Percentiles rank a stretch among this genome's conserved stretches.
phyloP scores from a whole-genome alignment of 495 filamentous ascomycete species.

The Aspergillus olivimuriae region DNA sequence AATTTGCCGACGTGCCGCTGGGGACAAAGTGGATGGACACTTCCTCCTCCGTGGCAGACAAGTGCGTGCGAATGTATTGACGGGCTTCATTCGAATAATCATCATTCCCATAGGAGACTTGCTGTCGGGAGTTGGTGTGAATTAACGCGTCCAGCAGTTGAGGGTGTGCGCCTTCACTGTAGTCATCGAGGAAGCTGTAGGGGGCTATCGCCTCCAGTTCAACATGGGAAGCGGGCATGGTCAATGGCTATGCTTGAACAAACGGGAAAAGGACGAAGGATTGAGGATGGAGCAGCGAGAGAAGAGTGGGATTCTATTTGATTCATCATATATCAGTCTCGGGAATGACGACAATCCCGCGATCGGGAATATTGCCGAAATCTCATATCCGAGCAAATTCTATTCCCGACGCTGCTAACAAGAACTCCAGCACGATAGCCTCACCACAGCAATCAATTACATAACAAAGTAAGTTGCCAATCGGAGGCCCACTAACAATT shows the following conservation, averaged over 20 bases:
- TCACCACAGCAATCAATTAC: not conserved
- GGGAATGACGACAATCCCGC: not conserved
- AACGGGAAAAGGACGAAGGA: not conserved
- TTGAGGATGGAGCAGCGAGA: not conserved
- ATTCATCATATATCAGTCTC: not conserved
- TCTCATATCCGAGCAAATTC: too few species aligned
- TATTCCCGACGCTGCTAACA: not conserved
- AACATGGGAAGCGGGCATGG: not conserved
- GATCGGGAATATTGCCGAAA: not conserved
- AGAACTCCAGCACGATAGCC: too few species aligned
- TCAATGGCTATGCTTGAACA: not conserved
- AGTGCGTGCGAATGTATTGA: slow-evolving; percentile 23
- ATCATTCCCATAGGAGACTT: slow-evolving; percentile 37
- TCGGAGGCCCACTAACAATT: not conserved
- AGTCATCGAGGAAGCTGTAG: slow-evolving; percentile 42
- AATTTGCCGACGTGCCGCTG: slow-evolving; percentile 38
- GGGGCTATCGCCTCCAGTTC: not conserved
- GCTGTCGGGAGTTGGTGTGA: slow-evolving; percentile 31
- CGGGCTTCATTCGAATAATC: slow-evolving; percentile 25
- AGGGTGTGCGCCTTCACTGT: slow-evolving; percentile 42
- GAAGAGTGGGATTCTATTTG: not conserved
- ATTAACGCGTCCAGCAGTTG: slow-evolving; percentile 36
- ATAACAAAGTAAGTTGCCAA: not conserved
- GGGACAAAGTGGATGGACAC: slow-evolving; percentile 41
- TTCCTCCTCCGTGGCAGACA: slow-evolving; percentile 28